These are phyloP conservation scores for Solanum verrucosum DNA, from an alignment of 257 asterid species.

Conservation along the genomic window DNA sequence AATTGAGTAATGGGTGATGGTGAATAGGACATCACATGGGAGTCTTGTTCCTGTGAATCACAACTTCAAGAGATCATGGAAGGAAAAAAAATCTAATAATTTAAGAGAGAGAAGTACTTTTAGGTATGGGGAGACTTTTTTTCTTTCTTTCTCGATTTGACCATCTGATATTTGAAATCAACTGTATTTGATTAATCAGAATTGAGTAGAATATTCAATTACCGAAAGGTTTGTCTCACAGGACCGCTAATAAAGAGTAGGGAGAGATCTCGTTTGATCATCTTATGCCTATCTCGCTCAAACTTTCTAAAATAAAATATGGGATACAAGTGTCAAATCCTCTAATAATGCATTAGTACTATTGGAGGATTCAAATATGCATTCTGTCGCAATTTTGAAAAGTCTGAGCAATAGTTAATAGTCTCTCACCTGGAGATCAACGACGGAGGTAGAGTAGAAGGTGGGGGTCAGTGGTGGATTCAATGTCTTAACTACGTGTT, in stretches of 20 bases:
- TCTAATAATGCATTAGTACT: not conserved
- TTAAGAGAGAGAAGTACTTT: slow-evolving; percentile 13
- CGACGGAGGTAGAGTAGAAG: not conserved
- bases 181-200: not conserved
- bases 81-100: not conserved
- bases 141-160: not conserved
- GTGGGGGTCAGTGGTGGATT: not conserved
- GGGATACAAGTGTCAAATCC: not conserved
- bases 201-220: not conserved
- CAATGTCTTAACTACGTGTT: not conserved
- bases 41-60: slow-evolving; percentile 20
- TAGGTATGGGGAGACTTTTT: not conserved
- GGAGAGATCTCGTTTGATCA: not conserved
- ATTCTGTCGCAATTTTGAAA: not conserved
- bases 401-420: not conserved
- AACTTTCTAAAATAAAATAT: too few relatives aligned
- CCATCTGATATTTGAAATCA: not conserved
- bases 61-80: not conserved
- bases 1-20: slow-evolving; percentile 17
- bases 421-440: not conserved
- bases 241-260: not conserved
- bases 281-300: not conserved
- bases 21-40: slow-evolving; percentile 32
- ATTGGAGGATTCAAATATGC: not conserved
- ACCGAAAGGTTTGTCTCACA: not conserved